Conservation (phyloP, 805 yeast genomes). For the Suhomyces xylopsoci region DNA sequence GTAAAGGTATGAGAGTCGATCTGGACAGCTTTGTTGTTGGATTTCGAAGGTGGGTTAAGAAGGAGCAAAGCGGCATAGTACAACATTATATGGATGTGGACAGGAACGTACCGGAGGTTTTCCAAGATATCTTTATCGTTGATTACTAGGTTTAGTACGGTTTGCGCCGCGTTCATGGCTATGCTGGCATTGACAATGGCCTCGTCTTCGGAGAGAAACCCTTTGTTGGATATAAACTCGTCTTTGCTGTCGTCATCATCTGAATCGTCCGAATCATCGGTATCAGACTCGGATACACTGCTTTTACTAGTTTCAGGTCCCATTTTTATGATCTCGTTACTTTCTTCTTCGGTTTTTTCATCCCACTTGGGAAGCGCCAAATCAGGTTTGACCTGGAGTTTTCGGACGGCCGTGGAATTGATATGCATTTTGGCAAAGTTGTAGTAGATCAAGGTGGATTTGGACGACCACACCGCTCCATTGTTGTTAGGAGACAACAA, state of each 20-base stretch:
- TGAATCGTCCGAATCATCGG: slow-evolving; percentile 7
- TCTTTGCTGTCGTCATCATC: slow-evolving; percentile 22
- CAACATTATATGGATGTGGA: slow-evolving; percentile 70
- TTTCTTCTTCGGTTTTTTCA: background rate
- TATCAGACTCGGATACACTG: background rate
- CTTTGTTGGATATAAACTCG: slow-evolving; percentile 33
- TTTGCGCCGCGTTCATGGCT: slow-evolving; percentile 61
- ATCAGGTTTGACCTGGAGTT: slow-evolving; percentile 29
- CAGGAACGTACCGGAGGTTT: slow-evolving; percentile 61
- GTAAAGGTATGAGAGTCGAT: slow-evolving; percentile 22
- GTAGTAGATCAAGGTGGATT: slow-evolving; percentile 65
- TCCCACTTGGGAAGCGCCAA: slow-evolving; percentile 35
- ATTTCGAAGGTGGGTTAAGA: slow-evolving; percentile 44
- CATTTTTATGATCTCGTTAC: background rate
- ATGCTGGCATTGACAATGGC: slow-evolving; percentile 41
- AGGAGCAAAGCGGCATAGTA: slow-evolving; percentile 62
- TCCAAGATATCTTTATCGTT: slow-evolving; percentile 56
- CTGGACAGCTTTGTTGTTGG: slow-evolving; percentile 20
- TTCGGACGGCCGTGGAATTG: slow-evolving; percentile 50
- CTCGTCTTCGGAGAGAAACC: slow-evolving; percentile 31
- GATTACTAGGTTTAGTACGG: slow-evolving; percentile 56
- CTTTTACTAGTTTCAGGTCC: slow-evolving; percentile 1
- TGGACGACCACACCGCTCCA: slow-evolving; percentile 60
- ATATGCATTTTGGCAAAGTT: slow-evolving; percentile 76
- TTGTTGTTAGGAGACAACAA: slow-evolving; percentile 58